Base-by-base conservation (phyloP, 495 filamentous ascomycete genomes). In the Friedmanniomyces simplex region DNA sequence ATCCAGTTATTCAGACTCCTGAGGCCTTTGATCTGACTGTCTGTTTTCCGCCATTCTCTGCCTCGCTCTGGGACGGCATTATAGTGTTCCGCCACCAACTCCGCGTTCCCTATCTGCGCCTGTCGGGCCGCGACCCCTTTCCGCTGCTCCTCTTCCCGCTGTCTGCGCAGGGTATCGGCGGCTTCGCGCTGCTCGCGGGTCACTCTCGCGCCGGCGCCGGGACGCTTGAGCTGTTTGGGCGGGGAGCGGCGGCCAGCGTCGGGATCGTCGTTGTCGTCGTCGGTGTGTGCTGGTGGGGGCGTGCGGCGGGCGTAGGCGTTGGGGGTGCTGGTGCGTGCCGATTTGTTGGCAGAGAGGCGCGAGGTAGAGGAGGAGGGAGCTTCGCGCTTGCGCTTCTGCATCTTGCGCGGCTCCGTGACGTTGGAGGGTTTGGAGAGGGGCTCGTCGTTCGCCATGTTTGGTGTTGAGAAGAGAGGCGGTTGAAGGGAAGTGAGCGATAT, bases 1-100 rank as follows among this genome's bases (percentile, higher is more conserved):
- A 97, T 79, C 93, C 93, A 98, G 68, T 98, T 98, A 72, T 98
- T 98, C 75, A 94, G 95, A 63, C 83, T 87, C 20, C 93, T 82
- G 51, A 98, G 74, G 0, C 93, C 93, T 71, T 93, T 96, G 76
- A 98, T 98, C 55, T 85, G 83, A 67, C 85, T 89, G 64, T 91
- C 88, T 1, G 88, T 96, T 68, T 87, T 89, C 25, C 93, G 83
- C 93, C 93, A 98, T 58, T 95, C 88, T 18, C 89, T 82, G 13
- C 93, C 93, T 10, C 95, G 82, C 70, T 91, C 83, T 0, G 89
- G 89, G 1, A 96, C 91, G n/a, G 87, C 82, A 64, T 98, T 98
- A 78, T 98, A 98, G 71, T 96, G 91, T 49, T 91, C 84, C 12
- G 82, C 78, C 16, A 96, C 94, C 0, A 91, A 82, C 63, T 98